phyloP scores from a whole-genome alignment of 2,329 filamentous ascomycete genomes.

The Colletotrichum neosansevieriae region DNA sequence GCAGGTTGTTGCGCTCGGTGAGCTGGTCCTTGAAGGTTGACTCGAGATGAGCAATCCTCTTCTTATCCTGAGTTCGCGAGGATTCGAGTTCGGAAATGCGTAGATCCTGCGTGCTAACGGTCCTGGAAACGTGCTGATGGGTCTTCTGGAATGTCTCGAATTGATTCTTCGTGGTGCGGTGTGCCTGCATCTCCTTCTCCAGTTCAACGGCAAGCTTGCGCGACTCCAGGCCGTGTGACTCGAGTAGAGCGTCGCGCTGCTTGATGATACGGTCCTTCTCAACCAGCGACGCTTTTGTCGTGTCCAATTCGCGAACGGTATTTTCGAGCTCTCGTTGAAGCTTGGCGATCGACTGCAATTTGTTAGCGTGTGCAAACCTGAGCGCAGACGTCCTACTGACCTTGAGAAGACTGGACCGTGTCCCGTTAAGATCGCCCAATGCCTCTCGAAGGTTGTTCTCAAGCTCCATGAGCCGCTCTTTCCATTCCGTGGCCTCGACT shows the following conservation, averaged over 20 bases:
- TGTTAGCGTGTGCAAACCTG: conserved; percentile 18
- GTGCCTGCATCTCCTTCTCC: conserved; percentile 88
- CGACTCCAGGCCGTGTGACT: conserved; percentile 88
- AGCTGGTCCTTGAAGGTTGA: conserved; percentile 87
- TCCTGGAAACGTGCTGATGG: conserved; percentile 87
- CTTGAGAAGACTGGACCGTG: conserved; percentile 85
- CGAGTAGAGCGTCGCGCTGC: conserved; percentile 87
- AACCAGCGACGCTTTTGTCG: conserved; percentile 79
- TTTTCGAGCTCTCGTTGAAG: conserved; percentile 89
- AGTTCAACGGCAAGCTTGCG: conserved; percentile 87
- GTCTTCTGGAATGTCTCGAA: conserved; percentile 91
- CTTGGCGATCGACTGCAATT: conserved; percentile 79
- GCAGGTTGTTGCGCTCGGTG: conserved; percentile 86
- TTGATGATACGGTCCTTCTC: conserved; percentile 93
- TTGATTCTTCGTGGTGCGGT: conserved; percentile 87
- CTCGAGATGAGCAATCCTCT: conserved; percentile 81
- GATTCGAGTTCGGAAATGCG: conserved; percentile 89
- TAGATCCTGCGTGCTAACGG: conserved; percentile 85
- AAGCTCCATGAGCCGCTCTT: conserved; percentile 88
- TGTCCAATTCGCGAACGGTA: conserved; percentile 84
- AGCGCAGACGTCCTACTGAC: conserved; percentile 55
- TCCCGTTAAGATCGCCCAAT: conserved; percentile 88
- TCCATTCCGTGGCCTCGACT: conserved; percentile 90
- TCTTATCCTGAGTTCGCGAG: conserved; percentile 81
- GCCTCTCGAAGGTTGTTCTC: conserved; percentile 90